Evolutionary conservation across 768 basidiomycete genomes (phyloP), one percentile per base, ranked within the genome.

Genomic region (Clitopilus passeckerianus): DNA sequence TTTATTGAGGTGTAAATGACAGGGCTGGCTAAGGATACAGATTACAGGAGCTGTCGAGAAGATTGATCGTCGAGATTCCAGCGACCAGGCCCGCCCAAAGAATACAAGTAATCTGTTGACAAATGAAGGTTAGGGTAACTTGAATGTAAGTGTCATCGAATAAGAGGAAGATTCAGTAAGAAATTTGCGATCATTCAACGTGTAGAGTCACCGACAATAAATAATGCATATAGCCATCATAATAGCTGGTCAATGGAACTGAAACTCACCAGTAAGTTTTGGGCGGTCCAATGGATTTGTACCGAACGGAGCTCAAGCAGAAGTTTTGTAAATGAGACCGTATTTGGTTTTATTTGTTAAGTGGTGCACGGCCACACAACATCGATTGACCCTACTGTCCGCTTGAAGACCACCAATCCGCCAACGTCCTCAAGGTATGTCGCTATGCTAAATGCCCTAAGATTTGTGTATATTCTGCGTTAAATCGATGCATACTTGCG

Each of bases 161-260:
- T 12, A 20, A 60, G 59, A 59, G 52, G 37, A 57, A 53, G 61
- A 58, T 57, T 86, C 85, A 86, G 81, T 62, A 65, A 75, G 69
- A 71, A 71, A 66, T 53, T 73, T 84, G 76, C 71, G 75, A 82
- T 87, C 86, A 86, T 70, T 63, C 56, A 53, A 64, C 59, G 58
- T 62, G 64, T 73, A 70, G 64, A 64, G 72, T 86, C 85, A 84
- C 76, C 74, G 85, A 89, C 86, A 89, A 89, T 86, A 89, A 87
- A 89, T 88, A 80, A 65, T 63, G 73, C 75, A 72, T 67, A 65
- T 64, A 63, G 63, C 76, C 84, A 86, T 85, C 85, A 83, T 76
- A n/a, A 59, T 46, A 54, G 43, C 18, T 8, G 34, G 44, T 57
- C 57, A 41, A 12, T 57, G 20, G 59, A 53, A 53, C 34, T 16